Base-by-base conservation (phyloP, 2,329 filamentous ascomycete species). In the Triangularia verruculosa region DNA sequence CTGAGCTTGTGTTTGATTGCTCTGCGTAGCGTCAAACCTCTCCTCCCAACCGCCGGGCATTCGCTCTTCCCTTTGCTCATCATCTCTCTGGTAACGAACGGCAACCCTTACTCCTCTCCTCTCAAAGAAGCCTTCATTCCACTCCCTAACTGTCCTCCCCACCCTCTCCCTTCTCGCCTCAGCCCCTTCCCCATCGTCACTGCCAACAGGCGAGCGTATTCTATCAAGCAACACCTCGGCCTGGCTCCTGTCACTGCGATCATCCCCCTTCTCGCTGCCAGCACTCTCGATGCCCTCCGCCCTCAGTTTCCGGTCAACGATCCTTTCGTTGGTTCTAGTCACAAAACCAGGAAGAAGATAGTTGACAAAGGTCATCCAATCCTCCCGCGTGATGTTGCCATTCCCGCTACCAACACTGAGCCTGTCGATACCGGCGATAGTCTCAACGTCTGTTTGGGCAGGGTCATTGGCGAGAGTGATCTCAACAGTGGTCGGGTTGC, bases 301-400 rank as follows among this genome's bases (percentile, higher is more conserved):
- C 27, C 76, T 75, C 27, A 81, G 66, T 69, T 86, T 86, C 61
- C 81, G 77, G 65, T 83, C 79, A 15, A 81, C 72, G 17, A 85
- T 69, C 56, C 77, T 76, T 22, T 80, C 78, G 67, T 84, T 86
- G 17, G 74, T 72, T 15, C 72, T 70, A 0, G 74, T 72, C 4
- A 76, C 74, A 70, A 83, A 79, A 60, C 82, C 74, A 0, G 85
- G 84, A 22, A 87, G 71, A 15, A 87, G 72, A 64, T 81, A 82
- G 68, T 86, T 86, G 54, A 84, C 67, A 72, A 88, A 87, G 0
- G 84, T 86, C 34, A 79, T 78, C 85, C 85, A 88, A 70, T 88
- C 85, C 68, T 83, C 79, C 34, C 34, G 13, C 22, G 34, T 59
- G n/a, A 59, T 30, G 17, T 52, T 39, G 17, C 57, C 8, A 15